phyloP scores from a whole-genome alignment of 768 basidiomycete species.

The Trametes cingulata region DNA sequence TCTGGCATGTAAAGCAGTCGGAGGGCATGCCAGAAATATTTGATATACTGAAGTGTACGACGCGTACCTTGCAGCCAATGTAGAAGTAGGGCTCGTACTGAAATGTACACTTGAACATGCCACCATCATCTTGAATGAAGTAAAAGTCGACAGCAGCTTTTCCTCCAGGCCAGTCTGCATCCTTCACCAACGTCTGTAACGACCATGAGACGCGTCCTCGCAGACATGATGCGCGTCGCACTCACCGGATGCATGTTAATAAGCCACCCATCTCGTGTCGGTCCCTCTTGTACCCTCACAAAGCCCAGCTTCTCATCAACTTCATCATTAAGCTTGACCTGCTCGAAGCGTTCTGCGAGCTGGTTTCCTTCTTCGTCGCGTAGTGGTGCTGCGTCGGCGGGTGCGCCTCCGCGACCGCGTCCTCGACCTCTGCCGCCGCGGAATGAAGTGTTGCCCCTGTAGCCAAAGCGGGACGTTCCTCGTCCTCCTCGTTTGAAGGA shows the following conservation, averaged over 20 bases:
- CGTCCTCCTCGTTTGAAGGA: slow-evolving; percentile 30
- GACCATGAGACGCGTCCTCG: background rate
- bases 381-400: slow-evolving; percentile 52
- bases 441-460: slow-evolving; percentile 35
- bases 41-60: background rate
- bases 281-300: slow-evolving; percentile 74
- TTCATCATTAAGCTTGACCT: slow-evolving; percentile 72
- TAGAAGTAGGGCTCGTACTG: slow-evolving; percentile 94
- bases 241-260: slow-evolving; percentile 98
- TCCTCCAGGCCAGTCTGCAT: slow-evolving; percentile 80
- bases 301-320: slow-evolving; percentile 96
- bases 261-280: slow-evolving; percentile 84
- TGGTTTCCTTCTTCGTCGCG: slow-evolving; percentile 91
- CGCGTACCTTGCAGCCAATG: slow-evolving; percentile 85
- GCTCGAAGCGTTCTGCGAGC: slow-evolving; percentile 84
- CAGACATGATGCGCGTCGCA: slow-evolving; percentile 15
- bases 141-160: slow-evolving; percentile 93
- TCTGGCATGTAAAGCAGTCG: too few species aligned
- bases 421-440: slow-evolving; percentile 51
- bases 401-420: slow-evolving; percentile 43
- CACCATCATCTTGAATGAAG: slow-evolving; percentile 96
- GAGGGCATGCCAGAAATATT: too few species aligned
- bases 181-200: slow-evolving; percentile 78
- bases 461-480: slow-evolving; percentile 42
- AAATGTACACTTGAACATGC: slow-evolving; percentile 92